Base-by-base conservation (phyloP, 768 basidiomycete species). In the Ramaria sp. region DNA sequence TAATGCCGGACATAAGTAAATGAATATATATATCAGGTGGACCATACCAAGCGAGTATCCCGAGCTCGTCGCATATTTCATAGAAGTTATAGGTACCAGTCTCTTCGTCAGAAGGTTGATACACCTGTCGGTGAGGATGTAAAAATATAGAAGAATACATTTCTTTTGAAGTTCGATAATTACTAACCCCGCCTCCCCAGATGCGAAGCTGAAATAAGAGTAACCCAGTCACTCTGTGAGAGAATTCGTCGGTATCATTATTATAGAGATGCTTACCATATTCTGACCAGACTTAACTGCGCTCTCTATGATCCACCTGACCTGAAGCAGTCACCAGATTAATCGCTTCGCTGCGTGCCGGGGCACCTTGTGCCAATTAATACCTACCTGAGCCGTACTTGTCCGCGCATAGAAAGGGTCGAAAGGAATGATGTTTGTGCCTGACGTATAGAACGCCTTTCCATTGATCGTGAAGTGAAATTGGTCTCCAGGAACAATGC, bases 381-480 rank as follows among this genome's bases (percentile, higher is more conserved):
- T 9, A 24, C 37, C 22, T 44, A 53, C 52, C 39, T 53, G 52
- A 24, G 76, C 77, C 10, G 73, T 69, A 9, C 72, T 72, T 12
- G 69, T 73, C 38, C 79, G 67, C 28, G 77, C 65, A 56, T 80
- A 79, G 62, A 82, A 81, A 7, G 76, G 75, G 63, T 82, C 79
- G 58, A 78, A 80, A 1, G 80, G 80, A 54, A 81, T 78, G 58
- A 79, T 72, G 52, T 79, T 81, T 24, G 77, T 78, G 8, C 79
- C 78, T 8, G 73, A 67, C 48, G 71, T 73, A 56, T 77, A 80
- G 59, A 81, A 78, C 13, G 72, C 70, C 61, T 73, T 73, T 9
- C 79, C 79, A 50, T 81, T 80, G 55, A 81, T 69, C 57, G 75
- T 70, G 61, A 81, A 81, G 61, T 80, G 77, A 73, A 77, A 80